These are phyloP conservation scores for Penicillium sp. DNA, from an alignment of 2,329 filamentous ascomycete genomes.

Conservation along the genomic window DNA sequence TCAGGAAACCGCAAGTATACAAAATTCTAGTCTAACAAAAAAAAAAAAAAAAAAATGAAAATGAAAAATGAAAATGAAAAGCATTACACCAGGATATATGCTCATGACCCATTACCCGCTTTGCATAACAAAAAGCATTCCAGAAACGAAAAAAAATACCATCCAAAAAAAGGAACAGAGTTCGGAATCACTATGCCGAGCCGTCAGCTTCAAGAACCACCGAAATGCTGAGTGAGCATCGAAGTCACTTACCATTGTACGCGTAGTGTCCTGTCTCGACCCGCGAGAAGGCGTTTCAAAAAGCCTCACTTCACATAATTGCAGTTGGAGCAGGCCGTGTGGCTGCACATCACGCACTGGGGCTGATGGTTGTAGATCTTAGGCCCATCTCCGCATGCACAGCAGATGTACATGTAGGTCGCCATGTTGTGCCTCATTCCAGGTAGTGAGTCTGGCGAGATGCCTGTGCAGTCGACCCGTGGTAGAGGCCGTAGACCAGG, in stretches of 20 bases:
- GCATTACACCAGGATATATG: constrained; percentile 10
- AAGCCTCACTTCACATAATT: constrained; percentile 28
- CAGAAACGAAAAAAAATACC: not conserved
- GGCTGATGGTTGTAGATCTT: constrained; percentile 37
- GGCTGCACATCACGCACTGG: constrained; percentile 33
- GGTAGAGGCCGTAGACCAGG: constrained; percentile 14
- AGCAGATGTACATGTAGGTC: constrained; percentile 39
- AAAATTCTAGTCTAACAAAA: constrained; percentile 13
- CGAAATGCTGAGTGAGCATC: constrained; percentile 7
- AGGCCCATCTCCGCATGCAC: constrained; percentile 39
- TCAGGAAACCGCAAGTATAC: constrained; percentile 20
- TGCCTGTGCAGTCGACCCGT: not conserved
- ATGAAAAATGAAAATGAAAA: constrained; percentile 10
- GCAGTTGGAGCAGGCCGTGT: constrained; percentile 32
- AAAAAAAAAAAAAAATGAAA: no score
- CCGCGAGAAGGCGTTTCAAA: not conserved
- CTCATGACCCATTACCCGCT: constrained; percentile 6
- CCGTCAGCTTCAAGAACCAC: constrained; percentile 5
- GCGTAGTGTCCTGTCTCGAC: constrained; percentile 3
- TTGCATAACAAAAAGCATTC: not conserved
- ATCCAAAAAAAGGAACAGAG: constrained; percentile 8
- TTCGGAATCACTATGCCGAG: constrained; percentile 11
- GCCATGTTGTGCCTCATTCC: constrained; percentile 7
- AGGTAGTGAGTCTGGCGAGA: not conserved
- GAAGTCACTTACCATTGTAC: constrained; percentile 13